These are phyloP conservation scores for Cryptosporidium parvum DNA, from an alignment of 169 alveolate genomes.

Conservation along the genomic window DNA sequence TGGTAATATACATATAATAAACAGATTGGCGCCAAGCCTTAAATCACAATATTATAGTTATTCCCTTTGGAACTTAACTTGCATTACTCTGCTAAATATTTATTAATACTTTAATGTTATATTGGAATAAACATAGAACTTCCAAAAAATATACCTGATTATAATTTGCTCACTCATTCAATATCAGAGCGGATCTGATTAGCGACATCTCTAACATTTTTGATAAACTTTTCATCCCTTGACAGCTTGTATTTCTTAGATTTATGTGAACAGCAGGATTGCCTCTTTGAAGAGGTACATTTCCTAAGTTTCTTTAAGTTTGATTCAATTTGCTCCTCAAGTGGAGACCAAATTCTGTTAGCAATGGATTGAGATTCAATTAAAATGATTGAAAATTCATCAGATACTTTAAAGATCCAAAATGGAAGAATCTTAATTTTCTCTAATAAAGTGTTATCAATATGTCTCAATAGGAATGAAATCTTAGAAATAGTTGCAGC, in stretches of 20 bases:
- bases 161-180: neutral
- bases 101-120: neutral
- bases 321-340: neutral
- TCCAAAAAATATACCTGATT: neutral
- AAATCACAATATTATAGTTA: no score
- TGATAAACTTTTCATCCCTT: neutral
- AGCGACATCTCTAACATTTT: neutral
- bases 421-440: constrained; percentile 24
- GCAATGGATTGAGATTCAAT: neutral
- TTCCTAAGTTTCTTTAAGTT: neutral
- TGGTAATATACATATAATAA: no score
- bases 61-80: neutral
- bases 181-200: constrained; percentile 2
- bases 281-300: neutral
- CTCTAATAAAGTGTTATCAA: constrained; percentile 38
- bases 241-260: neutral
- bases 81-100: neutral
- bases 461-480: neutral
- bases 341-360: constrained; percentile 40
- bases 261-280: neutral
- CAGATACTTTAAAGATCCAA: constrained; percentile 14
- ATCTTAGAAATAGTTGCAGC: constrained; percentile 2
- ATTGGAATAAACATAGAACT: neutral
- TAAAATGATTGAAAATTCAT: constrained; percentile 23
- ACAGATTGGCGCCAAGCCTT: neutral